Evolutionary conservation across 2,329 filamentous ascomycete species (phyloP).

Genomic region (Akanthomyces muscarius): DNA sequence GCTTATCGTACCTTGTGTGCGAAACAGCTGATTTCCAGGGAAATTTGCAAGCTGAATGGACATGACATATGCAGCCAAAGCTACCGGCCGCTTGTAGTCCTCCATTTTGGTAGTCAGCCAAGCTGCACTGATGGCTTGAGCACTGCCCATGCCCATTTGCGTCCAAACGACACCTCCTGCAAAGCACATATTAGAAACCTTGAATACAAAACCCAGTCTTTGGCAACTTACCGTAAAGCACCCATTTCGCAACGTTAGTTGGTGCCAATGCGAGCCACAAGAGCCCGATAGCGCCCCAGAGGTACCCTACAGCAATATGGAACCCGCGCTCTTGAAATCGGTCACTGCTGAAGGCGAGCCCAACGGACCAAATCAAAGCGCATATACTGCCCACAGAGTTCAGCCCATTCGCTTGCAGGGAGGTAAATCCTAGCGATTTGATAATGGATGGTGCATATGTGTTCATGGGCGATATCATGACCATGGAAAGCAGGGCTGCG

Average conservation of each 20-base stretch:
- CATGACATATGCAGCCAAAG: constrained; percentile 30
- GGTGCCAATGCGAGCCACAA: constrained; percentile 28
- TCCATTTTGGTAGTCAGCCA: constrained; percentile 30
- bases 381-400: constrained; percentile 28
- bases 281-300: constrained; percentile 26
- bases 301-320: constrained; percentile 27
- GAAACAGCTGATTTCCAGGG: constrained; percentile 29
- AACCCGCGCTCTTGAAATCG: constrained; percentile 26
- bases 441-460: constrained; percentile 30
- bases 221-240: constrained; percentile 23
- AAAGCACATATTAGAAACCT: neutral
- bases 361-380: constrained; percentile 26
- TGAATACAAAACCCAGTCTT: neutral
- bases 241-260: constrained; percentile 23
- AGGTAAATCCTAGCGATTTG: constrained; percentile 26
- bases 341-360: constrained; percentile 28
- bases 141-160: constrained; percentile 31
- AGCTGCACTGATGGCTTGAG: constrained; percentile 29
- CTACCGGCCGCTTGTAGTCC: constrained; percentile 28
- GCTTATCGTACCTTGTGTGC: constrained; percentile 22
- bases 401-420: constrained; percentile 28
- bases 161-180: constrained; percentile 29
- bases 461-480: constrained; percentile 31
- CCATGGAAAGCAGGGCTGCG: constrained; percentile 27
- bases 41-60: constrained; percentile 30